Evolutionary conservation across 441 rosid genomes (phyloP).

Genomic region (Adansonia gregorii): DNA sequence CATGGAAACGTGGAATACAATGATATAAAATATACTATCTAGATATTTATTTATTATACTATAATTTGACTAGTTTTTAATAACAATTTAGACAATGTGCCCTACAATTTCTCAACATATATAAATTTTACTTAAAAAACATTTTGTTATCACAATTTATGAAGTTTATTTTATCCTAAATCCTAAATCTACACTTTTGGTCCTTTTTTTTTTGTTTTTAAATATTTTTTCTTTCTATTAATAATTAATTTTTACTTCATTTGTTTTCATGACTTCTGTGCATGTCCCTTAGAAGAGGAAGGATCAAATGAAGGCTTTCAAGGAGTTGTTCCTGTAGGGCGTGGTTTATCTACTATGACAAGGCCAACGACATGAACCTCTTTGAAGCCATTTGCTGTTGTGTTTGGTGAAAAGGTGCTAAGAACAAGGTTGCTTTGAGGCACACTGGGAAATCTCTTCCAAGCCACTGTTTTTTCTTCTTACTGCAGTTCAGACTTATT

Average conservation of each 20-base stretch:
- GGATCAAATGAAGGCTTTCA: conserved; percentile 62
- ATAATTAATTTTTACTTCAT: not conserved
- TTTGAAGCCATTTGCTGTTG: not conserved
- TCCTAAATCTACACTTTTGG: not conserved
- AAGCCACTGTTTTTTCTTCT: not conserved
- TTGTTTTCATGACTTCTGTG: conserved; percentile 27
- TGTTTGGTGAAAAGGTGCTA: not conserved
- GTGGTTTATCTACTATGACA: conserved; percentile 93
- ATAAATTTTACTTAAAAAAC: not conserved
- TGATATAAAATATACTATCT: not conserved
- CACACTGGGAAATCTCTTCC: conserved; percentile 1
- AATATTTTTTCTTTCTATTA: not conserved
- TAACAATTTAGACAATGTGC: not conserved
- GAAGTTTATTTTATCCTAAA: not conserved
- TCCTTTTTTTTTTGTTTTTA: not conserved
- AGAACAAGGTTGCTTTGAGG: conserved; percentile 14
- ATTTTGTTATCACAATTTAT: not conserved
- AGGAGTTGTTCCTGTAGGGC: conserved; percentile 77
- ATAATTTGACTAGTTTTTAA: not conserved
- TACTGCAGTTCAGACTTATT: not conserved
- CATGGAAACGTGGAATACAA: not conserved
- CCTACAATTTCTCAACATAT: not conserved
- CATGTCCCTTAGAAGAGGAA: conserved; percentile 69
- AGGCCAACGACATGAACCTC: conserved; percentile 81
- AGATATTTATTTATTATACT: not conserved